Base-by-base conservation (phyloP, 106 monocot genomes). In the Hemerocallis citrina region DNA sequence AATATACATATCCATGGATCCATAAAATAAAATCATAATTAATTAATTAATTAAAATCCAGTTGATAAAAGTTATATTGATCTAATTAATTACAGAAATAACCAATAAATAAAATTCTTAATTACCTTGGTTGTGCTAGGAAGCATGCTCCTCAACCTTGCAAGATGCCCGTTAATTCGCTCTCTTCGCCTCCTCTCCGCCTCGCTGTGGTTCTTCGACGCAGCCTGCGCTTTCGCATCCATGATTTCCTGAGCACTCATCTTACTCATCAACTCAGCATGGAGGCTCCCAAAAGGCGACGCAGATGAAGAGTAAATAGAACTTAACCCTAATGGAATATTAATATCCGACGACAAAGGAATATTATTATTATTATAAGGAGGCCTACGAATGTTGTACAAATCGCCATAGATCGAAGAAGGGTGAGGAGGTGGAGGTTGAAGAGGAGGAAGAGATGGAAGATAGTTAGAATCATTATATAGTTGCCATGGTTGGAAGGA, bases 201-300 rank as follows among this genome's bases (percentile, higher is more conserved):
- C 67, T 93, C 93, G 71, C 93, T 93, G 71, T 93, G 93, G 72
- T 85, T 93, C 65, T 82, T 93, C 11, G 88, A 93, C 2, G 93
- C 93, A 6, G 93, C 93, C 38, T 85, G 71, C 1, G 93, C 93
- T 69, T 85, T 93, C 10, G 88, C 93, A 64, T 93, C 93, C 79
- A 88, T 79, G 68, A 88, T 89, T 65, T 93, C 93, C 61, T 93
- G 93, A 7, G 93, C 76, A 8, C 67, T 93, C 93, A 93, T 77
- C 76, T 76, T 79, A 5, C 82, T 74, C 29, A 82, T 76, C 33
- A 85, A 33, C 55, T 81, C 81, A 7, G 72, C 54, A 5, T 73
- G 82, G 4, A 75, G 44, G 7, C 60, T 51, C 0, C 52, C 51
- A 31, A 79, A 82, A 29, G 75, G 73, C 5, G 54, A 55, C 3